A percentile compares a stretch with the other conserved stretches of the same genome.
phyloP scores from a whole-genome alignment of 805 yeast genomes.

The Yamadazyma olivae region DNA sequence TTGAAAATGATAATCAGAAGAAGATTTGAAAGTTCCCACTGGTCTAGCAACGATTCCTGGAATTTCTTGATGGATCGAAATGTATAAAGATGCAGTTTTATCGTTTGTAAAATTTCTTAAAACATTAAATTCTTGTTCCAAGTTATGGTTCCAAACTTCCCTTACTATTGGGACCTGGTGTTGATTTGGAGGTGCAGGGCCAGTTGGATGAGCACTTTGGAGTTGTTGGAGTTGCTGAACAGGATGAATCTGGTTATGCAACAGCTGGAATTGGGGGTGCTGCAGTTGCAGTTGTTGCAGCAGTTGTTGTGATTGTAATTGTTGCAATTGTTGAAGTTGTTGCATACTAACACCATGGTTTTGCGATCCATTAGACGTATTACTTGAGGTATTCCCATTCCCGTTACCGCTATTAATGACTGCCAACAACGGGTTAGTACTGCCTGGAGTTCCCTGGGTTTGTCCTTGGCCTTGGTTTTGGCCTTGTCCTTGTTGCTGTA shows the following conservation, averaged over 20 bases:
- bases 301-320: constrained; percentile 18
- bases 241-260: constrained; percentile 14
- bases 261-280: constrained; percentile 16
- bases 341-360: constrained; percentile 23
- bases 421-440: constrained; percentile 35
- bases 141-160: constrained; percentile 73
- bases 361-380: constrained; percentile 19
- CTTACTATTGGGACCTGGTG: constrained; percentile 51
- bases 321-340: constrained; percentile 24
- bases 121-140: constrained; percentile 62
- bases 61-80: constrained; percentile 84
- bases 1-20: constrained; percentile 92
- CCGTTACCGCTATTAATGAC: constrained; percentile 28
- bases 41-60: constrained; percentile 97
- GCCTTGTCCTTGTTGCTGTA: constrained; percentile 26
- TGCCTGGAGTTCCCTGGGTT: constrained; percentile 18
- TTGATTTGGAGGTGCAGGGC: constrained; percentile 5
- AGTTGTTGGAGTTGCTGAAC: constrained; percentile 16
- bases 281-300: constrained; percentile 22
- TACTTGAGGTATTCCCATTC: constrained; percentile 12
- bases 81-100: constrained; percentile 44
- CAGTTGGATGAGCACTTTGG: constrained; percentile 7
- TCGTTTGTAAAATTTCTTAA: constrained; percentile 57
- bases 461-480: constrained; percentile 26
- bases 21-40: constrained; percentile 85